These are phyloP conservation scores for Mycena kentingensis DNA, from an alignment of 768 basidiomycete genomes.

Conservation along the genomic window DNA sequence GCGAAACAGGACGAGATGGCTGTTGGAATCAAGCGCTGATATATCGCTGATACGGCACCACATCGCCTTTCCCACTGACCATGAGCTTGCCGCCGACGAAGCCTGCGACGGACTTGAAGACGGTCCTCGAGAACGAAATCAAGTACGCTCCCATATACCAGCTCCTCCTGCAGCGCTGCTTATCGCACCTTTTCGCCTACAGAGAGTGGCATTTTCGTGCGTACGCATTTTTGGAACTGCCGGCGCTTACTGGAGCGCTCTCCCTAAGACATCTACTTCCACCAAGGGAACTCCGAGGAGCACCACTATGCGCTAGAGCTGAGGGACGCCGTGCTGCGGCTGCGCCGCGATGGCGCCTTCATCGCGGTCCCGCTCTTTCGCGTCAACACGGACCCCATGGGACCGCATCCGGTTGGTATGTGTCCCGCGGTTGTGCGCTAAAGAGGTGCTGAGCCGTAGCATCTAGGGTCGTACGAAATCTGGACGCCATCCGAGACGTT, in stretches of 20 bases:
- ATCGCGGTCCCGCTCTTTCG: conserved; percentile 76
- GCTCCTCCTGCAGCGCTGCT: not conserved
- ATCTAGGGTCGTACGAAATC: conserved; percentile 74
- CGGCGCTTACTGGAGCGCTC: not conserved
- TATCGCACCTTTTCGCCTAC: conserved; percentile 4
- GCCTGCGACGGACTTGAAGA: conserved; percentile 54
- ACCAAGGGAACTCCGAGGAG: conserved; percentile 62
- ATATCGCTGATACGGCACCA: not conserved
- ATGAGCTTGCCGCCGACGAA: conserved; percentile 3
- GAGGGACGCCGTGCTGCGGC: conserved; percentile 68
- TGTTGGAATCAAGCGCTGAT: not conserved
- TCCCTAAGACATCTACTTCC: conserved; percentile 73
- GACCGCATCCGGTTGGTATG: conserved; percentile 77
- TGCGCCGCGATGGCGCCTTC: conserved; percentile 76
- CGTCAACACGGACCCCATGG: conserved; percentile 68
- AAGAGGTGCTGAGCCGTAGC: not conserved
- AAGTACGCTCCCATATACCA: conserved; percentile 59
- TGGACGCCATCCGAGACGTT: conserved; percentile 81
- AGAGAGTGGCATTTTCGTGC: conserved; percentile 84
- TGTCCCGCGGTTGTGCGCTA: conserved; percentile 1
- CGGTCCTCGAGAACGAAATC: conserved; percentile 61
- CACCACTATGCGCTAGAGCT: conserved; percentile 67
- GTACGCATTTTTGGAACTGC: conserved; percentile 24
- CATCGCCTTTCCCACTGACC: not conserved
- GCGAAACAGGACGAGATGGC: no score